Percentiles rank a stretch among this genome's conserved stretches.
Conservation (phyloP, 228 moss, liverwort and hornwort species). For the Sphagnum fallax region DNA sequence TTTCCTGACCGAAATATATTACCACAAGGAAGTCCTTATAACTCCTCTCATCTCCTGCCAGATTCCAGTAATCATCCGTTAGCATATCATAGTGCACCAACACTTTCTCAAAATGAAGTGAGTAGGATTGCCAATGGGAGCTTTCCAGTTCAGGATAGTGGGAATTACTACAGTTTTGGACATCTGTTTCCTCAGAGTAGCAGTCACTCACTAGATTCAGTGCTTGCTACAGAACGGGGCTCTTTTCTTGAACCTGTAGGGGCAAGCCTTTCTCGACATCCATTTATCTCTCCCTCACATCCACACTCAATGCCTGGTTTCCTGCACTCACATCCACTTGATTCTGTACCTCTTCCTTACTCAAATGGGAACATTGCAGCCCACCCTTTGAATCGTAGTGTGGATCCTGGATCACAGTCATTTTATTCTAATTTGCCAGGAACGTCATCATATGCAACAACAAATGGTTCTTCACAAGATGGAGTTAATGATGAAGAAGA, state of each 20-base stretch:
- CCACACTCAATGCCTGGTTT: conserved; percentile 20
- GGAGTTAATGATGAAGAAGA: conserved; percentile 74
- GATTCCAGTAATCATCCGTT: conserved; percentile 42
- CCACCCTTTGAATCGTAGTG: conserved; percentile 47
- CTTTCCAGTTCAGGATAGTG: conserved; percentile 47
- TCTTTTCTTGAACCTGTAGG: conserved; percentile 44
- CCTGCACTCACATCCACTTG: conserved; percentile 20
- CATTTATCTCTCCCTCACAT: conserved; percentile 39
- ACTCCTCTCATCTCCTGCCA: conserved; percentile 28
- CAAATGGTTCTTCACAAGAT: conserved; percentile 23
- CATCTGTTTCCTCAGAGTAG: conserved; percentile 36
- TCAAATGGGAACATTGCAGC: conserved; percentile 25
- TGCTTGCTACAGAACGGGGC: conserved; percentile 19
- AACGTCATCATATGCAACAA: conserved; percentile 33
- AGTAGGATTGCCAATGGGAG: conserved; percentile 45
- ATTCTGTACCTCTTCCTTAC: conserved; percentile 54
- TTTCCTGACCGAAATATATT: conserved; percentile 23
- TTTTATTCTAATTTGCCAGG: conserved; percentile 63
- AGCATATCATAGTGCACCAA: conserved; percentile 40
- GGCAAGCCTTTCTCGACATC: conserved; percentile 52
- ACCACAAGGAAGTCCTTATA: conserved; percentile 16
- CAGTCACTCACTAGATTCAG: conserved; percentile 51
- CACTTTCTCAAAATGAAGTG: conserved; percentile 24
- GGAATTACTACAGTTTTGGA: conserved; percentile 54
- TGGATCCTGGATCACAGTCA: conserved; percentile 43